These are phyloP conservation scores for Halophytophthora batemanensis DNA, from an alignment of 352 stramenopile genomes.

Conservation along the genomic window DNA sequence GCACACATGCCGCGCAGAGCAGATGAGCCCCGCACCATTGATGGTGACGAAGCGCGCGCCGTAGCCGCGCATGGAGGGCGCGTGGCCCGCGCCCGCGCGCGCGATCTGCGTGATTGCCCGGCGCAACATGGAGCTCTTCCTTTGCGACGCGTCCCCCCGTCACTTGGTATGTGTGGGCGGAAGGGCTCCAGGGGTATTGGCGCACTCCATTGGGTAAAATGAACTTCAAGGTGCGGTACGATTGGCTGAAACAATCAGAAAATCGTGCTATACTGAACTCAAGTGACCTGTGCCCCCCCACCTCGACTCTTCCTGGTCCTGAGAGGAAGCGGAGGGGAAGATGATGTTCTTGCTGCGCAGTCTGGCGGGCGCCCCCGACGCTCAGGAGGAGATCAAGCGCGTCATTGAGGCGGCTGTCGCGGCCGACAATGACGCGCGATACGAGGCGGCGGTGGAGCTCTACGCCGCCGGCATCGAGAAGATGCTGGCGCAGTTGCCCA, in stretches of 20 bases:
- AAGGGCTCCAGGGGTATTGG: background rate
- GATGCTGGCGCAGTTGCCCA: constrained; percentile 58
- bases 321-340: background rate
- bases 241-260: constrained; percentile 14
- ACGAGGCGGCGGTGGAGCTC: constrained; percentile 55
- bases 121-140: constrained; percentile 35
- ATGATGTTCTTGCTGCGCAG: constrained; percentile 47
- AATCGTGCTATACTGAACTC: background rate
- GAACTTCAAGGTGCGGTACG: background rate
- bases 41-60: constrained; percentile 58
- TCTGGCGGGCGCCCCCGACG: constrained; percentile 15
- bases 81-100: constrained; percentile 11
- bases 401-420: constrained; percentile 50
- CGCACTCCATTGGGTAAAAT: constrained; percentile 4
- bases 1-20: background rate
- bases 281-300: background rate
- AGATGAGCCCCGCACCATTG: constrained; percentile 39
- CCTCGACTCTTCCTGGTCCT: constrained; percentile 4
- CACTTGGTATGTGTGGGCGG: background rate
- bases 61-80: constrained; percentile 16
- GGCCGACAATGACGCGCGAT: constrained; percentile 45
- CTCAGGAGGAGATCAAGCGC: constrained; percentile 44
- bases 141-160: background rate
- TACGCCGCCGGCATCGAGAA: constrained; percentile 75
- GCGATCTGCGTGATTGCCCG: constrained; percentile 37